These are phyloP conservation scores for Marasmius tenuissimus DNA, from an alignment of 1,284 basidiomycete genomes.

Conservation along the genomic window DNA sequence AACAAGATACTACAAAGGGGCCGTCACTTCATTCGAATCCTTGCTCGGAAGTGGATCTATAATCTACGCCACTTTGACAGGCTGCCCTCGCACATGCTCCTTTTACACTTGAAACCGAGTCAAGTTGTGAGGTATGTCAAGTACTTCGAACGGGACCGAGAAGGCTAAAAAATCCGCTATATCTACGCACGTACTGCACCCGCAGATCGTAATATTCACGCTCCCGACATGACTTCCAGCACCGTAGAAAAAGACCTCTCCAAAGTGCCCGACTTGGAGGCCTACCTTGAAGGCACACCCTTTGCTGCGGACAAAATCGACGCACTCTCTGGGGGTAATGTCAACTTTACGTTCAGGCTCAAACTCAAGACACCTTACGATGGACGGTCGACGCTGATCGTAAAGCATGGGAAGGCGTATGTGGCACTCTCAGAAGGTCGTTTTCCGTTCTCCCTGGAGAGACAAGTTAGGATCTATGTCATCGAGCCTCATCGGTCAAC, in stretches of 20 bases:
- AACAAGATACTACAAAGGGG: too few species aligned
- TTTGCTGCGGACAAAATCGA: conserved; percentile 36
- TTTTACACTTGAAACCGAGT: too few species aligned
- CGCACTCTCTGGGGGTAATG: conserved; percentile 46
- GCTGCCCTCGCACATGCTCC: too few species aligned
- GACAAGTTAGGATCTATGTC: conserved; percentile 45
- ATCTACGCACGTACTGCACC: too few species aligned
- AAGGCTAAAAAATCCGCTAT: too few species aligned
- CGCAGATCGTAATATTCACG: too few species aligned
- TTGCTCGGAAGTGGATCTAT: too few species aligned
- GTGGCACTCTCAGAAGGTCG: conserved; percentile 19
- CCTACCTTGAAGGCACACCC: conserved; percentile 36
- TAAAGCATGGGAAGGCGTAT: conserved; percentile 58
- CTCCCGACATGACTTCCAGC: background rate
- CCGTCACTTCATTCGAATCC: too few species aligned
- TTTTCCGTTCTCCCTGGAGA: conserved; percentile 41
- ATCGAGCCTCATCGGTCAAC: too few species aligned
- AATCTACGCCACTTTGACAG: too few species aligned
- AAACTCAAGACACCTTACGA: conserved; percentile 36
- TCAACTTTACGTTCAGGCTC: conserved; percentile 56
- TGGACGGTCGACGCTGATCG: conserved; percentile 43
- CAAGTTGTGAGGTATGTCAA: too few species aligned
- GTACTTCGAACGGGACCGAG: too few species aligned
- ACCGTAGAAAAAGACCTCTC: conserved; percentile 28
- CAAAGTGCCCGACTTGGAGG: conserved; percentile 32